These are phyloP conservation scores for Waitea zeae DNA, from an alignment of 1,284 basidiomycete genomes.

Conservation along the genomic window DNA sequence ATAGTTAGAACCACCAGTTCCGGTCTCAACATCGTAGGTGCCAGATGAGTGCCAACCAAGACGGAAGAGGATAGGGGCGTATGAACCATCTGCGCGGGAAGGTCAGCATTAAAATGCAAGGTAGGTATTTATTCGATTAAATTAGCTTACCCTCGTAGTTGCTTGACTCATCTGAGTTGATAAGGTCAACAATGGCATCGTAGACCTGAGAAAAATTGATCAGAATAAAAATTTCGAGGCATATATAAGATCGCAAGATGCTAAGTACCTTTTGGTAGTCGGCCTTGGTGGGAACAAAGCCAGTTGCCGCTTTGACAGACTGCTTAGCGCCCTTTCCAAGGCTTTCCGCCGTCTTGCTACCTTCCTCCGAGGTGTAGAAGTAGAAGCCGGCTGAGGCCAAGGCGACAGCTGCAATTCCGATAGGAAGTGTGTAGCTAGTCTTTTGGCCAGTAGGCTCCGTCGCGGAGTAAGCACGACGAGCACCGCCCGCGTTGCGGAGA, in stretches of 20 bases:
- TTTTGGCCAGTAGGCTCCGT: conserved; percentile 6
- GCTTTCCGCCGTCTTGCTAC: conserved; percentile 30
- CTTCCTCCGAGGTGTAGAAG: conserved; percentile 25
- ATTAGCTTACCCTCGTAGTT: conserved; percentile 67
- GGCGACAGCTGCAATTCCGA: conserved; percentile 31
- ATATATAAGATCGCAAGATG: conserved; percentile 2
- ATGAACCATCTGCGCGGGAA: conserved; percentile 59
- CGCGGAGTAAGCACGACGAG: neutral
- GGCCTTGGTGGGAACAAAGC: conserved; percentile 52
- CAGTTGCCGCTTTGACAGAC: conserved; percentile 38
- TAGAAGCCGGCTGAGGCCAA: conserved; percentile 37
- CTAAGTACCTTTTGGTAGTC: conserved; percentile 86
- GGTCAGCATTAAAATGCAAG: conserved; percentile 3
- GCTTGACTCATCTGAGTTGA: conserved; percentile 47
- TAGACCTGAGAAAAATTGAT: conserved; percentile 42
- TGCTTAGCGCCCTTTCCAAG: conserved; percentile 41
- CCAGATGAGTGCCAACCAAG: conserved; percentile 90
- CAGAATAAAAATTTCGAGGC: conserved; percentile 1
- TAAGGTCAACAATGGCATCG: conserved; percentile 61
- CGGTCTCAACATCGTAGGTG: conserved; percentile 77
- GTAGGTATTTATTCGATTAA: conserved; percentile 11
- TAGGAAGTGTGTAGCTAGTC: conserved; percentile 29
- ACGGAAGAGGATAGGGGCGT: conserved; percentile 81
- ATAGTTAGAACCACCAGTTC: conserved; percentile 87
- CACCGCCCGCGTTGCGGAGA: too few species aligned